Base-by-base conservation (phyloP, 2,329 filamentous ascomycete species). In the Trichoderma hamatum region DNA sequence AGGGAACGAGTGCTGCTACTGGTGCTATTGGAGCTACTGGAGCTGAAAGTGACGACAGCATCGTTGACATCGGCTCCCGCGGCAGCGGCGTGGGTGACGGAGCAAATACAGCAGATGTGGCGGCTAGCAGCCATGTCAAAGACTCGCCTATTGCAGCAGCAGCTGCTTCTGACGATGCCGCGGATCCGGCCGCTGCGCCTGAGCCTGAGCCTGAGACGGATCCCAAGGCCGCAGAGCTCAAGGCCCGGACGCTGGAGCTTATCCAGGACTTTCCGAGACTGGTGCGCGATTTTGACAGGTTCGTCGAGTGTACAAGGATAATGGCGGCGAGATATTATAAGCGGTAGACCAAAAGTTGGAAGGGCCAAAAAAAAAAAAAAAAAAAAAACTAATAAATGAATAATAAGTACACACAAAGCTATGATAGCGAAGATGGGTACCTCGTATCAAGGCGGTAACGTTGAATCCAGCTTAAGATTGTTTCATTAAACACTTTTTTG, bases 261-360 rank as follows among this genome's bases (percentile, higher is more conserved):
- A 58, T 78, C 16, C 70, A 74, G 21, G 75, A 74, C 6, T 77
- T 74, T 55, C 76, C 76, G 5, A 72, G 74, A 7, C 71, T 78
- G 62, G 71, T 69, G 21, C 71, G 72, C 19, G 76, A 77, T 59
- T 77, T 77, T 69, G 76, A 77, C 34, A 71, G 69, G 19, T 75
- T 77, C 32, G 56, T 69, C 32, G 69, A 70, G 26, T 70, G 69
- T 55, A 71, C 72, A 11, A 67, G 71, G 58, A 64, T 72, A 13
- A 66, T 68, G 28, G 56, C 30, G 55, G 7, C 28, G 26, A 49
- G 56, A 56, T 67, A 67, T 49, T 67, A 67, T 49, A 51, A 51
- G 19, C 39, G 43, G 59, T 51, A 39, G 34, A 32, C 16, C 7
- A 43, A 43, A 43, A 19, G 36, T 19, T 43, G 26, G 43, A n/a